Base-by-base conservation (phyloP, 2,329 filamentous ascomycete genomes). In the Scedosporium minutisporum region DNA sequence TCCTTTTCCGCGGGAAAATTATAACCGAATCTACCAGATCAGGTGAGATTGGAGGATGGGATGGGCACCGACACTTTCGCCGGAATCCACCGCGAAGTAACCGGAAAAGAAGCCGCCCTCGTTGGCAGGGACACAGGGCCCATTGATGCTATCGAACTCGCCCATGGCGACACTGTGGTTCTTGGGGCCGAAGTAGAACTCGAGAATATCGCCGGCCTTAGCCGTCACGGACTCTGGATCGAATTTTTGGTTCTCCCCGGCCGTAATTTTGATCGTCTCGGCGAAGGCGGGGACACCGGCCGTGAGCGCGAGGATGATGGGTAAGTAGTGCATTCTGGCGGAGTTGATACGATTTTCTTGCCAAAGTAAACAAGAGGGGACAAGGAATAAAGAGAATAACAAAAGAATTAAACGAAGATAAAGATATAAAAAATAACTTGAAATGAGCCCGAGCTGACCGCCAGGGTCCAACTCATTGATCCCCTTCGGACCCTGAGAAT, bases 121-220 rank as follows among this genome's bases (percentile, higher is more conserved):
- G 25, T 59, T 59, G 1, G 46, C 23, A 23, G 44, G 33, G 7
- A 63, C 7, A 25, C 82, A 85, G 1, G 80, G 80, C 14, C 60
- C 60, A 14, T 41, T 61, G 25, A 55, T 23, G 18, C 76, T 72
- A 63, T 72, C 73, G 67, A 82, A 82, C 51, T 77, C 73, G 29
- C 78, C 77, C 65, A 78, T 75, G 6, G 76, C 78, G 55, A 83
- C 80, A 6, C 77, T 78, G 73, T 83, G 82, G 66, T 76, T 76
- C 64, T 77, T 75, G 9, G 76, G 72, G 65, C 77, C 75, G 70
- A 83, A 84, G 67, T 81, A 78, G 71, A 83, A 83, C 67, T 82
- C 78, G 62, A 84, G 71, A 58, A 76, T 73, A 66, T 81, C 80
- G 63, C 81, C 81, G 10, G 73, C 64, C 27, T 71, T 65, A n/a